Evolutionary conservation across 148 eudicot species (phyloP).

Genomic region (Chenopodium berlandieri): DNA sequence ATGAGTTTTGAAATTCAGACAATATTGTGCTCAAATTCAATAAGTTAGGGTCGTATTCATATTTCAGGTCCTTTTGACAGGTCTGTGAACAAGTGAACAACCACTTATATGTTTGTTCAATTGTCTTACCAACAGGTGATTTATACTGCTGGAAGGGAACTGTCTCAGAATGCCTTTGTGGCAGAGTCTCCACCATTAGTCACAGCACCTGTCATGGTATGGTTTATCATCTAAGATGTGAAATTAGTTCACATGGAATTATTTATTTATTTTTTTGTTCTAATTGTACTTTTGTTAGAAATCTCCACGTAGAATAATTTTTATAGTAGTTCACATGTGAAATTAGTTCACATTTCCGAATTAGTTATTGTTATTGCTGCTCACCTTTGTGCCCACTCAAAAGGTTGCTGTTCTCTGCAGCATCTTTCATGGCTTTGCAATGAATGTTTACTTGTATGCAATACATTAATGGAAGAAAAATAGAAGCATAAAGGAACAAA

Average conservation of each 20-base stretch:
- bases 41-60: background rate
- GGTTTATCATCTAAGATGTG: constrained; percentile 10
- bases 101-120: constrained; percentile 16
- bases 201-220: constrained; percentile 79
- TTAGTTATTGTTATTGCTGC: background rate
- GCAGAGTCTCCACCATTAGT: constrained; percentile 67
- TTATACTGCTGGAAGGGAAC: constrained; percentile 88
- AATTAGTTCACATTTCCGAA: too few relatives aligned
- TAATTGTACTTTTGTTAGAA: constrained; percentile 4
- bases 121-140: constrained; percentile 49
- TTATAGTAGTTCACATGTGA: too few relatives aligned
- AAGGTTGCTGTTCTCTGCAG: background rate
- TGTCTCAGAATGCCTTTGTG: constrained; percentile 48
- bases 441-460: background rate
- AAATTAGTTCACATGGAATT: background rate
- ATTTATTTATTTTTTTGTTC: background rate
- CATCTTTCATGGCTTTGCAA: background rate
- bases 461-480: background rate
- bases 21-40: background rate
- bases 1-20: background rate
- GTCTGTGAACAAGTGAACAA: constrained; percentile 3
- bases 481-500: background rate
- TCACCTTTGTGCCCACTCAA: background rate
- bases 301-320: background rate
- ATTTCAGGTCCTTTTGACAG: background rate